Evolutionary conservation across 2,329 filamentous ascomycete species (phyloP), one percentile per base, ranked within the genome.

Genomic region (Immersiporthe knoxdaviesiana): DNA sequence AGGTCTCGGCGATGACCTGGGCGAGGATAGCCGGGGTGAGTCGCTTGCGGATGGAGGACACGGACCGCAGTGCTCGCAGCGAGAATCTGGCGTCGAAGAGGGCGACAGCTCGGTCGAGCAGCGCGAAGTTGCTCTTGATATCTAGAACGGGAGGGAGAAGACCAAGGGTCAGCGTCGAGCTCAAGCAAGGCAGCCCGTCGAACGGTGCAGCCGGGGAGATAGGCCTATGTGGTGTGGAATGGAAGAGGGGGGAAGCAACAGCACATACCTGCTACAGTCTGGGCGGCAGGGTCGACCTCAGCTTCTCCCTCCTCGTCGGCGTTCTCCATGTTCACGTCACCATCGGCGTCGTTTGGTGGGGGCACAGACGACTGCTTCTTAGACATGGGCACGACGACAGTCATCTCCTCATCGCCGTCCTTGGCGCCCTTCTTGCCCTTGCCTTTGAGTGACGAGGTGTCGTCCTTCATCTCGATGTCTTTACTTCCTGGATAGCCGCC

Each of bases 31-130:
- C 92, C 69, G 92, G 88, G 18, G 91, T 92, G 74, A 97, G 87
- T 74, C 93, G 90, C 86, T 98, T 98, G 79, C 96, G 93, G 79
- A 98, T 90, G 67, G 94, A 94, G 54, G 96, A 97, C 83, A 98
- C 97, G 75, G 94, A 97, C 76, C 96, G 92, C 73, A 99, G 88
- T 72, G 96, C 96, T 78, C 96, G 90, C 73, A 99, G 91, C 68
- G 95, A 93, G 83, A 97, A 99, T 84, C 96, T 91, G 70, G 94
- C 90, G 82, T 99, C 96, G 80, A 98, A 99, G 76, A 97, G 89
- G 73, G 90, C 87, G 73, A 99, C 95, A 74, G 94, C 96, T 77
- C 94, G 92, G 77, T 97, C 94, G 77, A 99, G 87, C 73, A 99
- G 87, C 65, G 89, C 88, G 78, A 97, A 97, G 83, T 97, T 97